Evolutionary conservation across 495 filamentous ascomycete genomes (phyloP), one percentile per base, ranked within the genome.

Genomic region (Eremomyces bilateralis): DNA sequence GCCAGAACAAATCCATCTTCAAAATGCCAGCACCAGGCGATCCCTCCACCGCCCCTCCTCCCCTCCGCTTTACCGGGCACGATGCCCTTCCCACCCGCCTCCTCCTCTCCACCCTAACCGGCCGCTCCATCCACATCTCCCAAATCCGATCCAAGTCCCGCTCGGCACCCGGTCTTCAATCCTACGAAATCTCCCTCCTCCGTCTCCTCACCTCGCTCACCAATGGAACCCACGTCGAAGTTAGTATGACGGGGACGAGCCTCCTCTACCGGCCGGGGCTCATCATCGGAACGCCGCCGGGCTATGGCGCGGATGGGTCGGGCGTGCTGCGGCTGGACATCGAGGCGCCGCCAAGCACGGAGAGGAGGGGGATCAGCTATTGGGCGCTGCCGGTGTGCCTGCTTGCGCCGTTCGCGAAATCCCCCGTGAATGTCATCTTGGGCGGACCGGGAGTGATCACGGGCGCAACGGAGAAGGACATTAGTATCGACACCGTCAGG

Each of bases 381-480:
- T 95, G 81, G 61, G 65, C 95, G 40, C 56, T 94, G 24, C 78
- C 80, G 5, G 64, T 99, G 3, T 88, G 81, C 44, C 64, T 94
- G 1, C 63, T 99, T 11, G 88, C 88, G 0, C 88, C 90, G 0
- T 99, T 99, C 55, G 73, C 79, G 19, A 95, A 99, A 50, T 63
- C 69, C 4, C 71, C 78, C 22, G 64, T 99, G 44, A 85, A 84
- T 45, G 76, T 95, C 8, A 62, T 83, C 4, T 81, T 99, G 46
- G 71, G 73, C 11, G 90, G 90, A 0, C 71, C 80, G 1, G 90
- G 90, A 29, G 84, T 91, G n/a, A 90, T 95, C 44, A 95, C 90
- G 1, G 70, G 73, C 21, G 70, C 80, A 1, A 92, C 82, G 3
- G 60, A 64, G 16, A 62, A 64, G 0, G 90, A 99, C 50, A 67